These are phyloP conservation scores for Aleurites moluccanus DNA, from an alignment of 441 rosid genomes.

Conservation along the genomic window DNA sequence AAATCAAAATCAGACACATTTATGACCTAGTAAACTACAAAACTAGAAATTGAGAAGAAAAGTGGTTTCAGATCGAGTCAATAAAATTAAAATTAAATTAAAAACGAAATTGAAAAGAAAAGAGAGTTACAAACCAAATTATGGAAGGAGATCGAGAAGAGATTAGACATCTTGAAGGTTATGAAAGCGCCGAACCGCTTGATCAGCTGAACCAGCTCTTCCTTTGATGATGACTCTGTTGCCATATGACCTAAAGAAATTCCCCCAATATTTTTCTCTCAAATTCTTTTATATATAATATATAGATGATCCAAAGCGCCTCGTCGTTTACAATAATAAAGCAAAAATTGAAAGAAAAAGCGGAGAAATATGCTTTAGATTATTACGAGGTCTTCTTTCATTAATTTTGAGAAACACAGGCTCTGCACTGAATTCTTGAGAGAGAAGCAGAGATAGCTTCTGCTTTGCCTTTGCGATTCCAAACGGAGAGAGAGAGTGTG, in stretches of 20 bases:
- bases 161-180: constrained; percentile 71
- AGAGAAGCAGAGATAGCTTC: background rate
- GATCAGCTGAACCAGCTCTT: constrained; percentile 73
- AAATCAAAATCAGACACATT: background rate
- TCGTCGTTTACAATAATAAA: background rate
- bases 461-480: background rate
- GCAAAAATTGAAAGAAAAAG: background rate
- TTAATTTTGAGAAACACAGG: background rate
- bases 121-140: constrained; percentile 52
- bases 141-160: constrained; percentile 61
- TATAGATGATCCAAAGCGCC: background rate
- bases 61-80: constrained; percentile 32
- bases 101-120: background rate
- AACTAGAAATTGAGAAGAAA: background rate
- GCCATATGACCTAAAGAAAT: constrained; percentile 47
- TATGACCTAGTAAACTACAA: background rate
- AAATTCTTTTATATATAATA: background rate
- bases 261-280: background rate
- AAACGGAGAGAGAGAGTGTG: background rate
- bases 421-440: background rate
- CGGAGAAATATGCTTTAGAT: background rate
- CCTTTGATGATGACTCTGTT: constrained; percentile 51
- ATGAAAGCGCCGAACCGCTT: constrained; percentile 83
- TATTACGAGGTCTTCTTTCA: background rate
- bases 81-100: background rate